phyloP scores from a whole-genome alignment of 2,329 filamentous ascomycete genomes.

The Fusarium phyllophilum region DNA sequence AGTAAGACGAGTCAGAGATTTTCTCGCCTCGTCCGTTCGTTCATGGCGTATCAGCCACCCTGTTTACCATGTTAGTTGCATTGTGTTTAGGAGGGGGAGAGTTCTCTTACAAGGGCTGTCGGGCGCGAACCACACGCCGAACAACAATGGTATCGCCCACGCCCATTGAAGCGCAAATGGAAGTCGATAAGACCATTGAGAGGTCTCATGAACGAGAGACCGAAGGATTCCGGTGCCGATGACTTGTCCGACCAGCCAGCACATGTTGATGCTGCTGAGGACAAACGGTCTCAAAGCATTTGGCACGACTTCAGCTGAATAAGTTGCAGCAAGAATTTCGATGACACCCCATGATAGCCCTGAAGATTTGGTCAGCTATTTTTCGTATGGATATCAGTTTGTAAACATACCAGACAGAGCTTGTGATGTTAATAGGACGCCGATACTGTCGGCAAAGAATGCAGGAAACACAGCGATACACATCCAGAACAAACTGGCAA shows the following conservation, averaged over 20 bases:
- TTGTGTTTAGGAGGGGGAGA: not conserved
- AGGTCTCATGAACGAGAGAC: slow-evolving; percentile 44
- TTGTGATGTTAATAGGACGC: slow-evolving; percentile 49
- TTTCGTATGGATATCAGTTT: not conserved
- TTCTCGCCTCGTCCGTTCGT: slow-evolving; percentile 46
- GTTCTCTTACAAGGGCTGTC: slow-evolving; percentile 52
- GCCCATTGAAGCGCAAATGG: slow-evolving; percentile 57
- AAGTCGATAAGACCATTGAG: slow-evolving; percentile 45
- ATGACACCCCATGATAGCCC: slow-evolving; percentile 50
- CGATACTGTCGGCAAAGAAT: slow-evolving; percentile 50
- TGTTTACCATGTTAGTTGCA: not conserved
- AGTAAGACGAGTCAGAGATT: slow-evolving; percentile 46
- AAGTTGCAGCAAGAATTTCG: slow-evolving; percentile 52
- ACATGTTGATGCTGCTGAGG: slow-evolving; percentile 54
- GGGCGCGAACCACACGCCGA: slow-evolving; percentile 50
- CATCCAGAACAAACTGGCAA: slow-evolving; percentile 49
- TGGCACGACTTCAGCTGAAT: slow-evolving; percentile 53
- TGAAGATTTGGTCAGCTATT: not conserved
- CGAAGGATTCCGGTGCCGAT: slow-evolving; percentile 50
- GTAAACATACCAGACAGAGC: slow-evolving; percentile 43
- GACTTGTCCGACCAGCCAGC: slow-evolving; percentile 55
- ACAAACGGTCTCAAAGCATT: slow-evolving; percentile 48
- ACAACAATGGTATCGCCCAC: slow-evolving; percentile 51
- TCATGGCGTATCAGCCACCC: slow-evolving; percentile 53
- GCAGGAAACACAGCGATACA: slow-evolving; percentile 51